These are phyloP conservation scores for Avena sativa DNA, from an alignment of 176 grass and related monocot genomes.

Conservation along the genomic window DNA sequence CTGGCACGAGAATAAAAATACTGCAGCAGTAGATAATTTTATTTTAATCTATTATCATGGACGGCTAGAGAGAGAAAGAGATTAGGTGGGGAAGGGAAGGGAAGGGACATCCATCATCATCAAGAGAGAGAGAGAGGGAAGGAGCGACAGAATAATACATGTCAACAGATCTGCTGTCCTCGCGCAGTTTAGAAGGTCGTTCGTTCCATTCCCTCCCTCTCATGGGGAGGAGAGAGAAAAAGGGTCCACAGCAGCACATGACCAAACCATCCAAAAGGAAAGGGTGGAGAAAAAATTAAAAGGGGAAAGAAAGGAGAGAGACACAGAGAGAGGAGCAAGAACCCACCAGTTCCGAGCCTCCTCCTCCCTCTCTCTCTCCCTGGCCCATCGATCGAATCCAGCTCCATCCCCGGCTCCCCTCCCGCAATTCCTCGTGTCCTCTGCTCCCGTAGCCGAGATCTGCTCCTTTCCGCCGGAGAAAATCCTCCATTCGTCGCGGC, in stretches of 20 bases:
- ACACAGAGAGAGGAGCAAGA: slow-evolving; percentile 42
- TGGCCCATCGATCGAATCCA: slow-evolving; percentile 75
- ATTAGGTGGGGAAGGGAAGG: slow-evolving; percentile 44
- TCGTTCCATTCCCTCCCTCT: slow-evolving; percentile 51
- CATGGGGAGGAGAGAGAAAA: slow-evolving; percentile 42
- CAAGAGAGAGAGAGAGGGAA: not conserved
- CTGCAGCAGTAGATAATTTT: no score
- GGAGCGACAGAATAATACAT: slow-evolving; percentile 24
- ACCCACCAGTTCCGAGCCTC: slow-evolving; percentile 36
- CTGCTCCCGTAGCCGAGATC: slow-evolving; percentile 31
- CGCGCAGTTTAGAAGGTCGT: slow-evolving; percentile 51
- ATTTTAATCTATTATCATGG: not conserved
- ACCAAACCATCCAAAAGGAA: slow-evolving; percentile 48
- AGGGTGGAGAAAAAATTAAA: slow-evolving; percentile 8
- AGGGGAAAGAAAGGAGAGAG: slow-evolving; percentile 13
- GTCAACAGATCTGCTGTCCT: slow-evolving; percentile 70
- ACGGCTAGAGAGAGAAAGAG: slow-evolving; percentile 20
- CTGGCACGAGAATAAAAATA: not conserved
- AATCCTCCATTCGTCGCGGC: slow-evolving; percentile 19
- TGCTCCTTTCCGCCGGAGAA: not conserved
- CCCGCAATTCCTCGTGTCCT: slow-evolving; percentile 43
- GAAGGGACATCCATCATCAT: not conserved
- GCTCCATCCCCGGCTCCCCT: slow-evolving; percentile 39
- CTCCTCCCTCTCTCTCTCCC: not conserved
- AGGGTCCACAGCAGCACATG: not conserved